Percentiles rank a stretch among this genome's conserved stretches.
phyloP scores from a whole-genome alignment of 169 alveolate species.

The Eimeria falciformis region DNA sequence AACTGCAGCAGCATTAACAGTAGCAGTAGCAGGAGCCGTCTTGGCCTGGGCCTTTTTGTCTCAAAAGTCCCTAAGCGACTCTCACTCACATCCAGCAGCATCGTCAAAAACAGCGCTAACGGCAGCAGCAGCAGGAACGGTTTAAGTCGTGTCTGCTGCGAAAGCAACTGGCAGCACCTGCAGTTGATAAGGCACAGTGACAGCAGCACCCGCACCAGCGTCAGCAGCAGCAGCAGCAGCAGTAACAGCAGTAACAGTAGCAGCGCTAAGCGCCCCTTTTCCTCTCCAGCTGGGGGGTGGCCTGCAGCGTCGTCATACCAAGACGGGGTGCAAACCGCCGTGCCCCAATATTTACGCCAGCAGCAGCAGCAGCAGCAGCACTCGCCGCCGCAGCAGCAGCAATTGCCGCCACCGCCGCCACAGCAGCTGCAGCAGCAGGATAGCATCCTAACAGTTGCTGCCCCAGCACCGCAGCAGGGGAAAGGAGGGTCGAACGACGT shows the following conservation, averaged over 20 bases:
- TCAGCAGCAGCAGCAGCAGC: constrained; percentile 5
- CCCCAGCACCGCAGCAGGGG: not conserved
- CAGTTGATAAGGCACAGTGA: not conserved
- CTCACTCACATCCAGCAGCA: constrained; percentile 2
- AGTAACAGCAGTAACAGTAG: constrained; percentile 10
- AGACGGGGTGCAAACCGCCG: not conserved
- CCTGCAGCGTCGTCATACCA: not conserved
- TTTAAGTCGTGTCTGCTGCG: not conserved
- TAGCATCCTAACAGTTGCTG: not conserved
- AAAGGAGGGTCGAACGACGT: not conserved
- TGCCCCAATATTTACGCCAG: not conserved
- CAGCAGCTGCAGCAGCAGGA: not conserved
- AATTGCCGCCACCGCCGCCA: not conserved
- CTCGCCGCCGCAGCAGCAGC: not conserved
- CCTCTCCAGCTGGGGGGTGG: not conserved
- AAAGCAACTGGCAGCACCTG: not conserved
- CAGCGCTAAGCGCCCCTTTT: constrained; percentile 1
- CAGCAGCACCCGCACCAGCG: not conserved
- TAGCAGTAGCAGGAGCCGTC: constrained; percentile 26
- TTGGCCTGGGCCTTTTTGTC: constrained; percentile 41
- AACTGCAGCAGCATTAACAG: not conserved
- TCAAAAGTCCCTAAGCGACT: constrained; percentile 11
- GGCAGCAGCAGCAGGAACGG: not conserved
- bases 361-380: not conserved
- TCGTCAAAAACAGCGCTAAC: constrained; percentile 3